Base-by-base conservation (phyloP, 208 protist genomes). In the Leishmania aethiopica region DNA sequence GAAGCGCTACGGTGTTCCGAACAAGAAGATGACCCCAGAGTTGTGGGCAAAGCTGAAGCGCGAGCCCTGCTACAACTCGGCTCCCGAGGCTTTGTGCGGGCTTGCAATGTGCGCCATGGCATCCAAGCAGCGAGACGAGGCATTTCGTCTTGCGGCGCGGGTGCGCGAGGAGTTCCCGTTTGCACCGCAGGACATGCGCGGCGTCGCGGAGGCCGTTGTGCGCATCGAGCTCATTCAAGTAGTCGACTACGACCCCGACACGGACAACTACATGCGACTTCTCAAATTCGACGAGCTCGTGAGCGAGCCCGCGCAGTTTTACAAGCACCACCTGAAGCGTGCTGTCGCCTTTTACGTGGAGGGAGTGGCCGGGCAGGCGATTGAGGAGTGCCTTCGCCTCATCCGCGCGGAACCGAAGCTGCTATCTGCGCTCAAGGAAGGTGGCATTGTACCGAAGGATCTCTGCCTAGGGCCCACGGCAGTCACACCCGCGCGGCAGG, bases 201-300 rank as follows among this genome's bases (percentile, higher is more conserved):
- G 90, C 51, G 94, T 97, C 47, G 89, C 92, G 0, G 92, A 94
- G 82, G 93, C 93, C 19, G 89, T 97, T 51, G 90, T 92, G 40
- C 93, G 94, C 42, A 93, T 97, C 67, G 94, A 97, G 74, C 77
- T 97, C n/a, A 85, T 97, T 40, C 74, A 85, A 67, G 1, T 96
- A 32, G 84, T 89, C 0, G 87, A 89, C 42, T 96, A 93, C 78
- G 90, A 93, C 42, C 83, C 93, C 25, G 90, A 94, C 42, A 95
- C 90, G 77, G 94, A 97, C 80, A 96, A 87, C 79, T 96, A 95
- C 75, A 78, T 92, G 60, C 91, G 81, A 6, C 84, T 97, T 7
- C 83, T 97, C 57, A 95, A 90, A 75, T 94, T 91, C 76, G 91
- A 96, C 67, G 88, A 95, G 59, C 82, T 95, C n/a, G 81, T 84